A percentile compares a stretch with the other conserved stretches of the same genome.
These are phyloP conservation scores for Phytophthora litchii DNA, from an alignment of 352 stramenopile genomes.

Conservation along the genomic window DNA sequence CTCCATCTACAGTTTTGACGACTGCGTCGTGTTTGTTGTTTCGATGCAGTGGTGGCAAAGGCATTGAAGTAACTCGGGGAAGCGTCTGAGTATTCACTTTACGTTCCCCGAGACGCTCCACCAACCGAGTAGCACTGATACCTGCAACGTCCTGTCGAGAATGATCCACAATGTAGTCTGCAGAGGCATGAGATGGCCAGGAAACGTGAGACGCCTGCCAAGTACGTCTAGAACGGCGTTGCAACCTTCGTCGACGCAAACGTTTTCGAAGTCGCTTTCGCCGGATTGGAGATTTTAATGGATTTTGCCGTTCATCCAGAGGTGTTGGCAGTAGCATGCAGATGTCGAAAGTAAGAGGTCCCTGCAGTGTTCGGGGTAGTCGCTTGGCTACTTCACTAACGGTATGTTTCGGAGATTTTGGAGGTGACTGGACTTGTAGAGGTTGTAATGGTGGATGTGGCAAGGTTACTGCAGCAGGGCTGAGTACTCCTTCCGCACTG, in stretches of 20 bases:
- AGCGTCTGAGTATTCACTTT: conserved; percentile 11
- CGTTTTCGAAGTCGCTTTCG: conserved; percentile 41
- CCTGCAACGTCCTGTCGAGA: conserved; percentile 22
- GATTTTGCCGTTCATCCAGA: conserved; percentile 53
- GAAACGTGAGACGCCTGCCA: conserved; percentile 30
- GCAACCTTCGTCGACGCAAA: conserved; percentile 29
- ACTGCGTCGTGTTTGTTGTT: background rate
- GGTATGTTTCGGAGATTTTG: conserved; percentile 25
- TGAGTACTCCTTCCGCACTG: conserved; percentile 1
- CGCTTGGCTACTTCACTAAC: conserved; percentile 42
- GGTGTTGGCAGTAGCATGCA: conserved; percentile 61
- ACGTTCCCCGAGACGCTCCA: conserved; percentile 45
- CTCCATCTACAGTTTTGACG: background rate
- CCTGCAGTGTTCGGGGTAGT: conserved; percentile 36
- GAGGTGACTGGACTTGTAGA: background rate
- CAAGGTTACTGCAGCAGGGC: background rate
- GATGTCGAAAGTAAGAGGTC: conserved; percentile 68
- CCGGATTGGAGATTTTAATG: conserved; percentile 56
- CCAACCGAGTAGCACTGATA: conserved; percentile 36
- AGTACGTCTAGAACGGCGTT: conserved; percentile 47
- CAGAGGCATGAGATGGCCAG: conserved; percentile 40
- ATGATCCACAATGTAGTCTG: conserved; percentile 52
- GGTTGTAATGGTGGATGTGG: background rate
- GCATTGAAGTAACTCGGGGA: conserved; percentile 26
- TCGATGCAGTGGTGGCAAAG: conserved; percentile 10